Conservation (phyloP, 73 alveolate genomes). For the Tetrahymena thermophila region DNA sequence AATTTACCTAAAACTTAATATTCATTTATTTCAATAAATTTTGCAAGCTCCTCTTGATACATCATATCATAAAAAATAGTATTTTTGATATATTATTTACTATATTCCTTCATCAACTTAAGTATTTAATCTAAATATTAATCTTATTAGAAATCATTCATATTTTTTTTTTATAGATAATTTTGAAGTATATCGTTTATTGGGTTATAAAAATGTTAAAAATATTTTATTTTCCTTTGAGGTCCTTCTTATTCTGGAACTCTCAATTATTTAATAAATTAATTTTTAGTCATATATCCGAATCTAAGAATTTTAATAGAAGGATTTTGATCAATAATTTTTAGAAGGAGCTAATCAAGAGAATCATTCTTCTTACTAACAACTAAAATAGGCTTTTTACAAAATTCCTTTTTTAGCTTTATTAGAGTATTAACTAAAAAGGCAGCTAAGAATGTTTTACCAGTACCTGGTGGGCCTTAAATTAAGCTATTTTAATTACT, state of each 20-base stretch:
- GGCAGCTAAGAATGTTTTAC: conserved; percentile 81
- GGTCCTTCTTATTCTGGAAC: background rate
- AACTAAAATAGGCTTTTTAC: conserved; percentile 14
- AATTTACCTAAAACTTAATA: too few species aligned
- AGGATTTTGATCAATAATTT: background rate
- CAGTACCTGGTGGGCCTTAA: conserved; percentile 96
- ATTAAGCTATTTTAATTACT: conserved; percentile 44
- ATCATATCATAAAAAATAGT: too few species aligned
- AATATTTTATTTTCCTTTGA: background rate
- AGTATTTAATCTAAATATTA: too few species aligned
- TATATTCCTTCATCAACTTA: too few species aligned
- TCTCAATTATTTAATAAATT: background rate
- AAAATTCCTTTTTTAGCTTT: background rate
- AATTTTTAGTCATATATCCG: conserved; percentile 72
- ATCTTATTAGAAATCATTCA: too few species aligned
- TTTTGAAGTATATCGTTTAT: background rate
- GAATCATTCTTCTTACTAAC: conserved; percentile 18
- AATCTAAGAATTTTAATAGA: conserved; percentile 47
- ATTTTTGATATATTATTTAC: too few species aligned
- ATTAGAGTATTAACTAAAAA: conserved; percentile 42
- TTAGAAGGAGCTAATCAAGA: conserved; percentile 17
- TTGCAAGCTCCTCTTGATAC: too few species aligned
- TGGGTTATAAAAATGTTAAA: too few species aligned
- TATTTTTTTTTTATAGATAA: too few species aligned
- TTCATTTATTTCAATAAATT: too few species aligned